These are phyloP conservation scores for Cochlearia excelsa DNA, from an alignment of 345 rosid species.

Conservation along the genomic window DNA sequence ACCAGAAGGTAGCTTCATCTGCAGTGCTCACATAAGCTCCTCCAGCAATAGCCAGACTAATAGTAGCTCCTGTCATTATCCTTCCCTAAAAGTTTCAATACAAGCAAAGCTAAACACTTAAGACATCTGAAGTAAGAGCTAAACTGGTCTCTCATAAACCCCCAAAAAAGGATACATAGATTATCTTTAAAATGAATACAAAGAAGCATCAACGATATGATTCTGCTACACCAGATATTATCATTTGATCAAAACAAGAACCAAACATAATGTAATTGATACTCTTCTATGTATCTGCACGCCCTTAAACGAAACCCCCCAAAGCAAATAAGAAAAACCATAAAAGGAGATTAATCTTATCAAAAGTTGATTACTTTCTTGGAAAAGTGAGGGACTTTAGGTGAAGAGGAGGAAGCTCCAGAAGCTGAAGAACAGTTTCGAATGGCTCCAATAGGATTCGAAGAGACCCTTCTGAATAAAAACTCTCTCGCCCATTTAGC, in stretches of 20 bases:
- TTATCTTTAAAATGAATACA: too few relatives aligned
- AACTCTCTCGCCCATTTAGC: conserved; percentile 46
- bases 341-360: conserved; percentile 1
- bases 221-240: too few relatives aligned
- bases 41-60: conserved; percentile 78
- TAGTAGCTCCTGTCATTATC: conserved; percentile 73
- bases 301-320: too few relatives aligned
- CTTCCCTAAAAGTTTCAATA: conserved; percentile 54
- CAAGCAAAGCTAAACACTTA: conserved; percentile 14
- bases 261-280: too few relatives aligned
- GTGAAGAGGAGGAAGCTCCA: conserved; percentile 46
- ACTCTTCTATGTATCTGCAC: too few relatives aligned
- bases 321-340: too few relatives aligned
- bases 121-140: not conserved
- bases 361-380: conserved; percentile 48
- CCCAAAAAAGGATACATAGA: too few relatives aligned
- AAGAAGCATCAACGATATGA: too few relatives aligned
- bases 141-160: conserved; percentile 14
- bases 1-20: conserved; percentile 99
- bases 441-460: conserved; percentile 39
- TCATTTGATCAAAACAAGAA: too few relatives aligned
- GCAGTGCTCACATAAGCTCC: conserved; percentile 96
- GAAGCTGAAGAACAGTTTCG: conserved; percentile 50
- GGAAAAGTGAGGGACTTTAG: conserved; percentile 77
- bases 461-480: conserved; percentile 36